Percentiles rank a stretch among this genome's conserved stretches.
Conservation (phyloP, 768 basidiomycete genomes). For the Rhizopogon vesiculosus region DNA sequence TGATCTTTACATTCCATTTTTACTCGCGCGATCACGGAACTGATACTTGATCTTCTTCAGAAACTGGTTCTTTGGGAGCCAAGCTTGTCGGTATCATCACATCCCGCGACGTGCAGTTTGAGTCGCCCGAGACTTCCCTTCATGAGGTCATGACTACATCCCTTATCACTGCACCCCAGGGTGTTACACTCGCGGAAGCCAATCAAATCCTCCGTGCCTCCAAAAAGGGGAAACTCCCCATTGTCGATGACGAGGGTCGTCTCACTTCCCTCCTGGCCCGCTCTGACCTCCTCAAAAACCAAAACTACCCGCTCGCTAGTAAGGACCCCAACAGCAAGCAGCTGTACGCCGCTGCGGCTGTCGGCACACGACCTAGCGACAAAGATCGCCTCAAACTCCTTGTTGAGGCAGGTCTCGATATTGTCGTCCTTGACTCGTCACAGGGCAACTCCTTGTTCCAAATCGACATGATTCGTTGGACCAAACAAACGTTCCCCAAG, state of each 20-base stretch:
- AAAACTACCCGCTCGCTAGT: conserved; percentile 91
- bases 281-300: conserved; percentile 96
- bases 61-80: conserved; percentile 81
- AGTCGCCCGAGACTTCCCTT: conserved; percentile 55
- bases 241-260: conserved; percentile 60
- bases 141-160: conserved; percentile 84
- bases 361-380: conserved; percentile 90
- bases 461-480: conserved; percentile 91
- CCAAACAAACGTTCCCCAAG: conserved; percentile 78
- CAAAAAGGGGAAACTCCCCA: conserved; percentile 96
- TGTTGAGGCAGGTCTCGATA: conserved; percentile 92
- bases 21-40: not conserved
- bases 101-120: conserved; percentile 93
- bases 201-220: conserved; percentile 92
- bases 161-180: conserved; percentile 82
- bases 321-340: conserved; percentile 91
- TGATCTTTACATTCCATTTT: conserved; percentile 9
- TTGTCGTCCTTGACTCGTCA: conserved; percentile 91
- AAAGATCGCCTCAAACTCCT: conserved; percentile 79
- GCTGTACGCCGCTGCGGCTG: conserved; percentile 90
- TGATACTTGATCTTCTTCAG: conserved; percentile 35
- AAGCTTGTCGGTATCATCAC: conserved; percentile 97
- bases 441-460: conserved; percentile 96
- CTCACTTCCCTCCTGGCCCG: conserved; percentile 87
- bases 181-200: conserved; percentile 87